phyloP scores from a whole-genome alignment of 2,329 filamentous ascomycete genomes.

The Ophiosphaerella korrae region DNA sequence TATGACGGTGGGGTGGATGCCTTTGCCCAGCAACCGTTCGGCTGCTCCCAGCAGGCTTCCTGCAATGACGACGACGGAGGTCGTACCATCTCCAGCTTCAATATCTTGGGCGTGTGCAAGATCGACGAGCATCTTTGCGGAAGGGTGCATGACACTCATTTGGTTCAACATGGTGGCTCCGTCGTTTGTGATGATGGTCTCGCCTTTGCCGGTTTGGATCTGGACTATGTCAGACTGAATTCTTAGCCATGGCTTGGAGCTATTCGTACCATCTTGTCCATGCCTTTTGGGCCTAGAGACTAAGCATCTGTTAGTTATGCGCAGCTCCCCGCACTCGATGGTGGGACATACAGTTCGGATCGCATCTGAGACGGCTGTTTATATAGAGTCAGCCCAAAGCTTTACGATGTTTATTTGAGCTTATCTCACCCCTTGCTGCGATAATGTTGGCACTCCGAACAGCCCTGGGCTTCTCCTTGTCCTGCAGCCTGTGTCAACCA shows the following conservation, averaged over 20 bases:
- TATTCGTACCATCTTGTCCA: conserved; percentile 85
- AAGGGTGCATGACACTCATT: conserved; percentile 99
- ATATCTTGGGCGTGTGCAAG: conserved; percentile 97
- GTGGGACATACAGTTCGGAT: conserved; percentile 74
- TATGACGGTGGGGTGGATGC: conserved; percentile 95
- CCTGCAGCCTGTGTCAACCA: conserved; percentile 55
- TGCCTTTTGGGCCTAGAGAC: conserved; percentile 92
- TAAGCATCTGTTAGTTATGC: conserved; percentile 41
- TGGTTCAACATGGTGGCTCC: conserved; percentile 99
- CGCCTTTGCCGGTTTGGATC: conserved; percentile 94
- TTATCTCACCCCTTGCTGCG: conserved; percentile 80
- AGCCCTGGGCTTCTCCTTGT: conserved; percentile 98
- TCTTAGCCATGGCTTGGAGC: not conserved
- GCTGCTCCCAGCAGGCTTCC: conserved; percentile 93
- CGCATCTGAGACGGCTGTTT: conserved; percentile 88
- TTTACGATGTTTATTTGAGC: conserved; percentile 20
- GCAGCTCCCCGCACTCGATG: conserved; percentile 23
- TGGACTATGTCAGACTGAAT: conserved; percentile 33
- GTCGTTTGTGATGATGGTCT: conserved; percentile 99
- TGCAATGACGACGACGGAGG: conserved; percentile 96
- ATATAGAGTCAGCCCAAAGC: conserved; percentile 25
- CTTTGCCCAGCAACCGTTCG: conserved; percentile 85
- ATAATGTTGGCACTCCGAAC: conserved; percentile 97
- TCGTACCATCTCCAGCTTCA: conserved; percentile 97
- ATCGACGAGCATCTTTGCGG: conserved; percentile 98